Evolutionary conservation across 164 flowering plant species (phyloP).

Genomic region (Taxillus chinensis): DNA sequence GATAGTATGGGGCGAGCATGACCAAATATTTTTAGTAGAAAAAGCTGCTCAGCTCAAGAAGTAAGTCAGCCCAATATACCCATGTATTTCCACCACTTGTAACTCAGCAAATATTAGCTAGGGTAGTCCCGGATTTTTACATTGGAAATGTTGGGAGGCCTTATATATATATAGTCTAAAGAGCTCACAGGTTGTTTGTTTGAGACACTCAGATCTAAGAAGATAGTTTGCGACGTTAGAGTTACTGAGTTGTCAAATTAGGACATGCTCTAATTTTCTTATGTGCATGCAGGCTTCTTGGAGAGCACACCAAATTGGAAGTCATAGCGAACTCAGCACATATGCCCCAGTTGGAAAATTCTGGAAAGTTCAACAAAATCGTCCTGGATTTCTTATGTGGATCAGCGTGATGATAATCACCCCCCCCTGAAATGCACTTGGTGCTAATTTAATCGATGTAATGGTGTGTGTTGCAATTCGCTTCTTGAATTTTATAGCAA

Average conservation of each 20-base stretch:
- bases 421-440: no score
- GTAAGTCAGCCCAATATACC: conserved; percentile 21
- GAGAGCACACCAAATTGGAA: conserved; percentile 49
- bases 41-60: conserved; percentile 48
- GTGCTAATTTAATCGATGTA: no score
- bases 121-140: no score
- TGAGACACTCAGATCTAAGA: background rate
- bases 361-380: conserved; percentile 35
- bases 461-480: no score
- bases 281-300: conserved; percentile 35
- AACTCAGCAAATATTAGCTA: background rate
- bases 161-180: no score
- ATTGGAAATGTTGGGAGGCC: no score
- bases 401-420: background rate
- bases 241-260: background rate
- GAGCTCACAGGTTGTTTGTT: no score
- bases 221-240: background rate
- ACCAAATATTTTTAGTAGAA: conserved; percentile 49
- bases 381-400: conserved; percentile 23
- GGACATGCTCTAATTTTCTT: background rate
- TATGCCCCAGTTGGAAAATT: conserved; percentile 55
- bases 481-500: no score
- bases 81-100: background rate
- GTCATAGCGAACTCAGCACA: conserved; percentile 53
- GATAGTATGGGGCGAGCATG: conserved; percentile 73